Percentiles rank a stretch among this genome's conserved stretches.
These are phyloP conservation scores for Amanita muscaria DNA, from an alignment of 768 basidiomycete genomes.

Conservation along the genomic window DNA sequence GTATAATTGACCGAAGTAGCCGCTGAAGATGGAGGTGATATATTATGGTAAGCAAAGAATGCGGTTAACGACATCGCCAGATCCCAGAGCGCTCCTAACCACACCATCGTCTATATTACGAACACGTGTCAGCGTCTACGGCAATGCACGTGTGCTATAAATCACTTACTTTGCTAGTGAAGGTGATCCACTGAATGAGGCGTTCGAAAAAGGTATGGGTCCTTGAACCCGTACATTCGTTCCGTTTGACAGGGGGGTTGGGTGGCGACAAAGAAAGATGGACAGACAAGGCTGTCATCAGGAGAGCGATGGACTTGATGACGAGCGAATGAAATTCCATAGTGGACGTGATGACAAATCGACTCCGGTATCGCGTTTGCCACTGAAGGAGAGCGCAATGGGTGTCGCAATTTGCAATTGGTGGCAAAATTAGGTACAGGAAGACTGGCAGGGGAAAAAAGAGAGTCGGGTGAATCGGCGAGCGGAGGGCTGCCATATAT, in stretches of 20 bases:
- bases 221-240: conserved; percentile 25
- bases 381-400: neutral
- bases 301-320: conserved; percentile 18
- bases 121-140: too few relatives aligned
- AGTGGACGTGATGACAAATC: neutral
- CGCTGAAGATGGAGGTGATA: neutral
- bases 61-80: conserved; percentile 7
- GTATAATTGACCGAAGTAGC: conserved; percentile 3
- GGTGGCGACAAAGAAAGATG: conserved; percentile 31
- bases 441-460: conserved; percentile 3
- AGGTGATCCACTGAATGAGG: conserved; percentile 28
- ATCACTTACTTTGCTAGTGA: conserved; percentile 26
- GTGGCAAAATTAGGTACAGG: conserved; percentile 2
- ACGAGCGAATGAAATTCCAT: conserved; percentile 3
- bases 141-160: too few relatives aligned
- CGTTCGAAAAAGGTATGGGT: conserved; percentile 27
- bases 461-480: conserved; percentile 7
- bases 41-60: conserved; percentile 6
- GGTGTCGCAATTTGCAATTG: conserved; percentile 6
- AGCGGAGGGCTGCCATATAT: conserved; percentile 6
- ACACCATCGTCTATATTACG: conserved; percentile 19
- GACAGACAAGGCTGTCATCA: conserved; percentile 24
- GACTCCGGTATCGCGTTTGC: neutral
- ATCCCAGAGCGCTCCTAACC: conserved; percentile 19
- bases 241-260: conserved; percentile 27